Evolutionary conservation across 352 stramenopile genomes (phyloP).

Genomic region (Pythium apleroticum): DNA sequence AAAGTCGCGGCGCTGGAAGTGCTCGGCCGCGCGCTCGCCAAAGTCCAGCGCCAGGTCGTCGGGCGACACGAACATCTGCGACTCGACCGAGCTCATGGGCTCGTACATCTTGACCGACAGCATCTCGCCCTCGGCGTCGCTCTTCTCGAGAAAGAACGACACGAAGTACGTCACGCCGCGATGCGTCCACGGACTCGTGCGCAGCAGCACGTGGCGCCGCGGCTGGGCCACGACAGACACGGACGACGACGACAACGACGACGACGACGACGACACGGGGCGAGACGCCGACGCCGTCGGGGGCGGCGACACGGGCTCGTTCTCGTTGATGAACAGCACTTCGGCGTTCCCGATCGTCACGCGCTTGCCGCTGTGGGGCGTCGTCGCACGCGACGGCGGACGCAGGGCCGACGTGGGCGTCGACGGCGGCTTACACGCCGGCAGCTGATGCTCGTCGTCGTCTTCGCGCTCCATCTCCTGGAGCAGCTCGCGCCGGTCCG

Average conservation of each 20-base stretch:
- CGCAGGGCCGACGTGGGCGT: neutral
- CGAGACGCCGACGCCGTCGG: neutral
- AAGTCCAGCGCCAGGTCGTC: conserved; percentile 63
- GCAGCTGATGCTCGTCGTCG: conserved; percentile 24
- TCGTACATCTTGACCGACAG: conserved; percentile 81
- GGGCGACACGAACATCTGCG: conserved; percentile 57
- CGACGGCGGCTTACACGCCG: conserved; percentile 3
- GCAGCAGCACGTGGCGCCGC: conserved; percentile 36
- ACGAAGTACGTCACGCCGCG: conserved; percentile 71
- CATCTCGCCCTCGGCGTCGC: conserved; percentile 19
- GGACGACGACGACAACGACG: neutral
- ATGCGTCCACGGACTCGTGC: conserved; percentile 70
- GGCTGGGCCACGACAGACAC: neutral
- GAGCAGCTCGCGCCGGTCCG: conserved; percentile 52
- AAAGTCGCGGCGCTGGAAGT: conserved; percentile 50
- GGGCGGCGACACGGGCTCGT: conserved; percentile 45
- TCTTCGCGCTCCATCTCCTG: conserved; percentile 61
- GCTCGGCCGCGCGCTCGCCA: conserved; percentile 37
- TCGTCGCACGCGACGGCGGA: conserved; percentile 7
- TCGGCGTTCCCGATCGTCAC: conserved; percentile 66
- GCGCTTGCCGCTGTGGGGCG: conserved; percentile 33
- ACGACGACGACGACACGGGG: neutral
- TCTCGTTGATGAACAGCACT: conserved; percentile 75
- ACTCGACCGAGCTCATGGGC: conserved; percentile 76
- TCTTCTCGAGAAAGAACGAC: conserved; percentile 66